Evolutionary conservation across 129 eudicot species (phyloP), one percentile per base, ranked within the genome.

Genomic region (Centella asiatica): DNA sequence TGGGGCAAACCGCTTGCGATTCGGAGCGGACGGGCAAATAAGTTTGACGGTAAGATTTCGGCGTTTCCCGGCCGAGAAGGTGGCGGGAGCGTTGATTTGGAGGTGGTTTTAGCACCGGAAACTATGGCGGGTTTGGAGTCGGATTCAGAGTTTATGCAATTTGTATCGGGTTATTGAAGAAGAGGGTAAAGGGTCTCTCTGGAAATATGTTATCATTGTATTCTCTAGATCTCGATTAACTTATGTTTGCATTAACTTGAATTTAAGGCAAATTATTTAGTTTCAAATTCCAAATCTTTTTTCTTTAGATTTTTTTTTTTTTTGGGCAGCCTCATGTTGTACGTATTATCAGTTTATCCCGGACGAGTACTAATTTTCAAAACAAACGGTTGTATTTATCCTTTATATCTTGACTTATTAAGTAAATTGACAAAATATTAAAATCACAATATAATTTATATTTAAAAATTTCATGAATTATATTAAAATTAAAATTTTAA

Each of bases 41-140:
- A 88, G 63, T 88, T 88, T 68, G 96, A 88, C 34, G 96, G 96
- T 0, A 88, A 88, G 89, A 84, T 88, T 4, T 88, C 96, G 40
- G 94, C 96, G 17, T 88, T 88, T 45, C 96, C 97, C 0, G 97
- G 95, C 14, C 64, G 78, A 24, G 81, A 70, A 10, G 97, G 97
- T 0, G 80, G 83, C 2, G 95, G 95, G 1, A 82, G 85, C 44
- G 97, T 89, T 18, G 97, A 89, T 71, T 73, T 89, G 82, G 97
- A 89, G 72, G 97, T 89, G 79, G 74, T 89, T 46, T 63, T 89
- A 46, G 78, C 85, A 54, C 95, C 97, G 19, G 94, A 85, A 57
- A 89, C 97, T 2, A 85, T 89, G 95, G 79, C 79, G 50, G 87
- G 68, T 28, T 28, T 89, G 37, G 89, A 79, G 65, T 40, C 77